phyloP scores from a whole-genome alignment of 2,329 filamentous ascomycete species.

The Colletotrichum sp. region DNA sequence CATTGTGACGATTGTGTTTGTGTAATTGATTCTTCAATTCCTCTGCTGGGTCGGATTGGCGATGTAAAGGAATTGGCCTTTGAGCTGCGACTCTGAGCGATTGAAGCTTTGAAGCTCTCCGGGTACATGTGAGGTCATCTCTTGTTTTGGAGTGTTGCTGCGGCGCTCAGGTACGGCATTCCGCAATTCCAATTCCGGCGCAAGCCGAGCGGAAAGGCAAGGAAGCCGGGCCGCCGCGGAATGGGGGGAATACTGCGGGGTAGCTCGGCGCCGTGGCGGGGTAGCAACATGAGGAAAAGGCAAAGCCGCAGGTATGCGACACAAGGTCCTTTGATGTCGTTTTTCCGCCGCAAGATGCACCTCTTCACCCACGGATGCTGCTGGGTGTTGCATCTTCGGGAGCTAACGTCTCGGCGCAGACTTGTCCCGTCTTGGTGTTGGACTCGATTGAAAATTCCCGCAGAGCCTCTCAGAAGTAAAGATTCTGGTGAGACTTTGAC shows the following conservation, averaged over 20 bases:
- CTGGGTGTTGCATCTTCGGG: background rate
- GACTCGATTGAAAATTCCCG: background rate
- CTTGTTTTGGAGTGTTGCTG: background rate
- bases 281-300: background rate
- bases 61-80: background rate
- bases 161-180: background rate
- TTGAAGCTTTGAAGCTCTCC: background rate
- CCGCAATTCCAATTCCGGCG: slow-evolving; percentile 24
- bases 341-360: background rate
- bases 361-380: background rate
- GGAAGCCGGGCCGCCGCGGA: slow-evolving; percentile 13
- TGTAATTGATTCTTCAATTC: background rate
- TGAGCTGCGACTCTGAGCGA: background rate
- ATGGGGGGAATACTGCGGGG: slow-evolving; percentile 5
- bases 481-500: slow-evolving; percentile 13
- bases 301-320: slow-evolving; percentile 17
- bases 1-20: background rate
- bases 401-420: background rate
- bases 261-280: slow-evolving; percentile 13
- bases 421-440: background rate
- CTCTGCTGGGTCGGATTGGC: background rate
- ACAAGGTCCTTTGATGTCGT: background rate
- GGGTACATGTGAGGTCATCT: background rate
- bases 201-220: slow-evolving; percentile 22
- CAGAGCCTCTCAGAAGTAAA: slow-evolving; percentile 8